These are phyloP conservation scores for Eucalyptus pumila DNA, from an alignment of 345 rosid genomes.

Conservation along the genomic window DNA sequence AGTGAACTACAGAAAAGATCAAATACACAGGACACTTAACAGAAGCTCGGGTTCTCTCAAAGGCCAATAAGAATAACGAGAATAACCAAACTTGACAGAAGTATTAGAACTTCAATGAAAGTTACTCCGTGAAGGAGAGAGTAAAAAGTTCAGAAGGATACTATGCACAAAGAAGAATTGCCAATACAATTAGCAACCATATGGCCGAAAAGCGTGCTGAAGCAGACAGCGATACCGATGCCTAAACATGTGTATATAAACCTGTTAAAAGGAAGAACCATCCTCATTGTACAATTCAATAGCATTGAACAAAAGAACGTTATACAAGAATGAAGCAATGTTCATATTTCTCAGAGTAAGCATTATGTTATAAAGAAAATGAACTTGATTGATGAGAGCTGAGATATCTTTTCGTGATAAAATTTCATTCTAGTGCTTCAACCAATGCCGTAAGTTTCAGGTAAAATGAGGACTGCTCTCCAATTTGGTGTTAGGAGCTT, in stretches of 20 bases:
- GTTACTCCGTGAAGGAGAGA: not conserved
- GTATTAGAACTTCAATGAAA: not conserved
- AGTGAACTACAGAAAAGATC: not conserved
- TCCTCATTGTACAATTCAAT: not conserved
- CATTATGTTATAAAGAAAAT: not conserved
- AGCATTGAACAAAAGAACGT: not conserved
- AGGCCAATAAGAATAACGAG: not conserved
- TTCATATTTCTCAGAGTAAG: not conserved
- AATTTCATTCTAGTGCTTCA: not conserved
- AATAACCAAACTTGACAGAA: not conserved
- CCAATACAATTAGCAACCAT: conserved; percentile 10
- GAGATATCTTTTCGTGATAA: not conserved
- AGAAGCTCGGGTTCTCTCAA: not conserved
- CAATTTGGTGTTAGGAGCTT: not conserved
- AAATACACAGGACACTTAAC: not conserved
- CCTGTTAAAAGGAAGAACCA: conserved; percentile 18
- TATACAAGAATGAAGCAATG: not conserved
- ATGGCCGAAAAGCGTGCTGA: conserved; percentile 32
- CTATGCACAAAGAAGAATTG: conserved; percentile 20
- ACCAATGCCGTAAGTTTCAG: not conserved
- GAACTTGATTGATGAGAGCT: not conserved
- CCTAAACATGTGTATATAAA: conserved; percentile 31
- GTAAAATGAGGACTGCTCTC: not conserved
- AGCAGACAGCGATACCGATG: conserved; percentile 36
- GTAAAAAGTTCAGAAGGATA: conserved; percentile 22